phyloP scores from a whole-genome alignment of 1,139 yeast genomes.

The Yamadazyma kanchanaburiensis region DNA sequence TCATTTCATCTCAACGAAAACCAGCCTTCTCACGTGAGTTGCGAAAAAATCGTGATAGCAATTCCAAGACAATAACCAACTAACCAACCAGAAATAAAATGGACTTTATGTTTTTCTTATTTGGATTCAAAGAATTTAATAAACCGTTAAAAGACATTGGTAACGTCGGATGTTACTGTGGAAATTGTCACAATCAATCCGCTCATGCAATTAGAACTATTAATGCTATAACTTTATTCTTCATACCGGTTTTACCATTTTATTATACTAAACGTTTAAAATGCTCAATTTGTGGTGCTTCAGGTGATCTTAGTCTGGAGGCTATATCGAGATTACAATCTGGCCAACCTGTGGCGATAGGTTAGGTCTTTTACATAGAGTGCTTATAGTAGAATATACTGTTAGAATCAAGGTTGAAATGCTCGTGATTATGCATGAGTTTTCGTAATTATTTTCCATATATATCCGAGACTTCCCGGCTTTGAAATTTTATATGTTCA shows the following conservation, averaged over 20 bases:
- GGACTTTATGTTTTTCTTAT: slow-evolving; percentile 30
- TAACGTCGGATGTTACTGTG: slow-evolving; percentile 29
- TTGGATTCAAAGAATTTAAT: slow-evolving; percentile 31
- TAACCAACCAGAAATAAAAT: slow-evolving; percentile 8
- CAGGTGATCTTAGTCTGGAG: slow-evolving; percentile 32
- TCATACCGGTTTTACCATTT: slow-evolving; percentile 45
- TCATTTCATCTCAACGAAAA: too few species aligned
- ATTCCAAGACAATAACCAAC: neutral
- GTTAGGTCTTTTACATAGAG: too few species aligned
- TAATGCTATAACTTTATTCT: slow-evolving; percentile 42
- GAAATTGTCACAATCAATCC: slow-evolving; percentile 45
- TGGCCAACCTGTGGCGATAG: slow-evolving; percentile 45
- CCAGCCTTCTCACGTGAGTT: slow-evolving; percentile 2
- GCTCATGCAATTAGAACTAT: slow-evolving; percentile 41
- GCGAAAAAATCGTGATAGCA: slow-evolving; percentile 2
- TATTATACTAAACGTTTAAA: slow-evolving; percentile 35
- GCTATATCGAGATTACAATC: slow-evolving; percentile 29
- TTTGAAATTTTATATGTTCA: too few species aligned
- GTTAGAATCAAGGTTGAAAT: too few species aligned
- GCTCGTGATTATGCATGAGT: too few species aligned
- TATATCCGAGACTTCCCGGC: too few species aligned
- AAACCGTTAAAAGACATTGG: slow-evolving; percentile 28
- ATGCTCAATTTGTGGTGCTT: slow-evolving; percentile 44
- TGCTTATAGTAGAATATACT: too few species aligned
- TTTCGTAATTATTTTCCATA: too few species aligned